Conservation (phyloP, 805 yeast genomes). For the Cyberlindnera amylophila region DNA sequence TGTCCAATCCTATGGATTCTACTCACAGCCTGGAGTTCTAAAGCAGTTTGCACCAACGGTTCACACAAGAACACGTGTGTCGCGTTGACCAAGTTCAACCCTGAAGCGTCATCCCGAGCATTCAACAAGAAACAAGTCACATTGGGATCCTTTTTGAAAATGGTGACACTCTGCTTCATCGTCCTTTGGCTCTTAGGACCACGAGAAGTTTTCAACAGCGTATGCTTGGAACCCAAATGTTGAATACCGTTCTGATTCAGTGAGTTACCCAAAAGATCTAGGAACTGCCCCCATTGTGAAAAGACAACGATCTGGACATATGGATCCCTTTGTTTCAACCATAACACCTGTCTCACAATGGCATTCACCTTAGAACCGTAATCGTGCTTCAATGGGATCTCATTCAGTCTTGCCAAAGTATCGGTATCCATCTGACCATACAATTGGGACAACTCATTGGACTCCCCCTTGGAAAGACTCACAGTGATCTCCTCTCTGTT, state of each 20-base stretch:
- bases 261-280: constrained; percentile 64
- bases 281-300: constrained; percentile 83
- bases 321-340: constrained; percentile 51
- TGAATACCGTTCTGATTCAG: constrained; percentile 53
- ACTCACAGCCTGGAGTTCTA: constrained; percentile 89
- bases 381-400: constrained; percentile 39
- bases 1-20: constrained; percentile 94
- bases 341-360: constrained; percentile 68
- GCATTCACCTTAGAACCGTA: constrained; percentile 88
- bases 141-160: constrained; percentile 54
- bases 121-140: constrained; percentile 84
- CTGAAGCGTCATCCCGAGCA: constrained; percentile 86
- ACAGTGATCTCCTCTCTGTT: constrained; percentile 50
- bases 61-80: constrained; percentile 90
- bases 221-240: constrained; percentile 47
- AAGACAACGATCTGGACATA: constrained; percentile 72
- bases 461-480: constrained; percentile 30
- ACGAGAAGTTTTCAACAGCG: constrained; percentile 6
- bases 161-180: constrained; percentile 39
- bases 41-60: constrained; percentile 82
- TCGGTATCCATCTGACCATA: constrained; percentile 37
- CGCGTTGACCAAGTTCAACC: constrained; percentile 87
- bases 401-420: constrained; percentile 42
- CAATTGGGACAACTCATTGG: constrained; percentile 16
- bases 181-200: constrained; percentile 1